These are phyloP conservation scores for Fonsecaea monophora DNA, from an alignment of 2,329 filamentous ascomycete species.

Conservation along the genomic window DNA sequence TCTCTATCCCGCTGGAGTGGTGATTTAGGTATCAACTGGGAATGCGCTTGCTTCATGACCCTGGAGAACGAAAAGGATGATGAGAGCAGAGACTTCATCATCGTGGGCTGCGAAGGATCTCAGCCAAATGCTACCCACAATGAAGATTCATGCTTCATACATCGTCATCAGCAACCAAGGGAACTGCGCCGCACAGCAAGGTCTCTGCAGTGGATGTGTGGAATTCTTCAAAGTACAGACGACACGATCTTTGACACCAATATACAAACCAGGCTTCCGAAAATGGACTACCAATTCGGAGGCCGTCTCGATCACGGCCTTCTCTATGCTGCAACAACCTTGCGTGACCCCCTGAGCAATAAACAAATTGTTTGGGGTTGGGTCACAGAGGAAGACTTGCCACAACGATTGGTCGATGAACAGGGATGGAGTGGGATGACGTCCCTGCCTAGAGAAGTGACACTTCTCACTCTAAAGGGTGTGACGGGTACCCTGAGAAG, in stretches of 20 bases:
- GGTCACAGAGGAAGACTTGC: slow-evolving; percentile 60
- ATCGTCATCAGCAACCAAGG: not conserved
- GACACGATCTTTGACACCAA: slow-evolving; percentile 2
- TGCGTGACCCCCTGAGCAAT: slow-evolving; percentile 53
- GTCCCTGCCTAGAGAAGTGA: slow-evolving; percentile 55
- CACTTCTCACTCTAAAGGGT: slow-evolving; percentile 48
- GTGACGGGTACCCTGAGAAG: slow-evolving; percentile 50
- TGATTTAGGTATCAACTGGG: slow-evolving; percentile 61
- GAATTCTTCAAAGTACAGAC: slow-evolving; percentile 33
- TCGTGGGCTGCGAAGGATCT: slow-evolving; percentile 56
- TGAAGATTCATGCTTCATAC: slow-evolving; percentile 8
- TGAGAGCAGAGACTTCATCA: slow-evolving; percentile 49
- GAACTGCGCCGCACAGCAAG: slow-evolving; percentile 33
- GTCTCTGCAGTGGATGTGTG: slow-evolving; percentile 56
- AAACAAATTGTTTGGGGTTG: slow-evolving; percentile 57
- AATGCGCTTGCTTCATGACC: slow-evolving; percentile 57
- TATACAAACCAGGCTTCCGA: slow-evolving; percentile 18
- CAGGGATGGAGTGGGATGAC: slow-evolving; percentile 60
- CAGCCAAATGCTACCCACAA: not conserved
- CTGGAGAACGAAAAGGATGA: slow-evolving; percentile 45
- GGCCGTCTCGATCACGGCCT: slow-evolving; percentile 59
- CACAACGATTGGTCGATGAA: slow-evolving; percentile 50
- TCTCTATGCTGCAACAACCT: slow-evolving; percentile 59
- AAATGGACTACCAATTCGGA: slow-evolving; percentile 49
- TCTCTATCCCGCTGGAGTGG: slow-evolving; percentile 56